Percentiles rank a stretch among this genome's conserved stretches.
These are phyloP conservation scores for Emmonsiellopsis sp. DNA, from an alignment of 2,329 filamentous ascomycete species.

Conservation along the genomic window DNA sequence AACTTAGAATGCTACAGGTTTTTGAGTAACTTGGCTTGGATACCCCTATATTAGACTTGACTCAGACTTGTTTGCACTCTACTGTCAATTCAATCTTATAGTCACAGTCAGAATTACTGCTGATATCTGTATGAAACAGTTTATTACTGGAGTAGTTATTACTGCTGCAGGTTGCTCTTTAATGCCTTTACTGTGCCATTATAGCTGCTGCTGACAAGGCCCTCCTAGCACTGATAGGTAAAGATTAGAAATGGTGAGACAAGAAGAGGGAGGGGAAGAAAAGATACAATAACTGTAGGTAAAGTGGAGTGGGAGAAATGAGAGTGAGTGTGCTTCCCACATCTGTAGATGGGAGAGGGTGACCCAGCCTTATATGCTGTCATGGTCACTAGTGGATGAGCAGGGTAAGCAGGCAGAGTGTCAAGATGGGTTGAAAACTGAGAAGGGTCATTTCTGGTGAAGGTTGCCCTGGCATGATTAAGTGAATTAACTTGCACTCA, in stretches of 20 bases:
- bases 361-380: neutral
- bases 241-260: neutral
- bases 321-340: neutral
- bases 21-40: no score
- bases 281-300: neutral
- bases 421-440: neutral
- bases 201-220: neutral
- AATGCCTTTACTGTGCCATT: neutral
- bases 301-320: neutral
- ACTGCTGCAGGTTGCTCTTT: neutral
- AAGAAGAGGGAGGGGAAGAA: neutral
- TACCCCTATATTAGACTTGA: no score
- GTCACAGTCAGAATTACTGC: neutral
- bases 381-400: neutral
- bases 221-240: neutral
- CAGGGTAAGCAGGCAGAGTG: neutral
- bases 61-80: no score
- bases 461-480: neutral
- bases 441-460: neutral
- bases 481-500: neutral
- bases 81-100: conserved; percentile 9
- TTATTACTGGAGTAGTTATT: neutral
- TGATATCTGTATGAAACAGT: neutral
- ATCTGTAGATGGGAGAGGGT: neutral
- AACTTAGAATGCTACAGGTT: no score